Evolutionary conservation across 371 early-diverging fungal species (phyloP), one percentile per base, ranked within the genome.

Genomic region (Lichtheimia ornata): DNA sequence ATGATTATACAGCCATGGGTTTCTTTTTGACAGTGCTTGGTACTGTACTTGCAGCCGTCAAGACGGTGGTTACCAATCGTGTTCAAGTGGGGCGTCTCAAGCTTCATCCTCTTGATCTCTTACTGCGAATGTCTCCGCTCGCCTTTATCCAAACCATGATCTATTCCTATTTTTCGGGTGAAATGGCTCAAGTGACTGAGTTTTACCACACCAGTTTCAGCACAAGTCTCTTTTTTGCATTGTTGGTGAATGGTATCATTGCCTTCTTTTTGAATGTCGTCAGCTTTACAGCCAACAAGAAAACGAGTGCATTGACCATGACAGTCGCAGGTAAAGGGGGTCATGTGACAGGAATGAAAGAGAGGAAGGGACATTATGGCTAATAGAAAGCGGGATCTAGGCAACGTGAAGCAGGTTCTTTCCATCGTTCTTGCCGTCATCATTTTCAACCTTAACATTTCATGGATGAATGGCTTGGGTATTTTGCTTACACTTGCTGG

Each of bases 351-450:
- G 7, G 28, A 9, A 5, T 11, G 9, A 11, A 9, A 35, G 35
- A 35, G 11, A 11, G 9, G 9, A 2, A 11, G 9, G 9, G 11
- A 35, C 28, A 35, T 22, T 22, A 35, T 35, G 35, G 35, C 35
- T 35, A 35, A 35, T 9, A 35, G 35, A 11, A 35, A 9, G n/a
- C 11, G n/a, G 24, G 17, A 44, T 17, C 27, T 70, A 78, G 87
- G 87, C 49, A 92, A 95, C 69, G 91, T 94, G 43, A 94, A 95
- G 76, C 93, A 93, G 59, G 93, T 90, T 1, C 74, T 94, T 50
- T 89, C 90, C 24, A 91, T 95, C 49, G 76, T 89, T 17, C 66
- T 94, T 43, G 88, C 91, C 7, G 88, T 94, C 11, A 71, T 85
- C 24, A 83, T 95, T 41, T 94, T 95, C 74, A 70, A 84, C 50